Conservation (phyloP, 2,329 filamentous ascomycete genomes). For the Thelonectria olida region DNA sequence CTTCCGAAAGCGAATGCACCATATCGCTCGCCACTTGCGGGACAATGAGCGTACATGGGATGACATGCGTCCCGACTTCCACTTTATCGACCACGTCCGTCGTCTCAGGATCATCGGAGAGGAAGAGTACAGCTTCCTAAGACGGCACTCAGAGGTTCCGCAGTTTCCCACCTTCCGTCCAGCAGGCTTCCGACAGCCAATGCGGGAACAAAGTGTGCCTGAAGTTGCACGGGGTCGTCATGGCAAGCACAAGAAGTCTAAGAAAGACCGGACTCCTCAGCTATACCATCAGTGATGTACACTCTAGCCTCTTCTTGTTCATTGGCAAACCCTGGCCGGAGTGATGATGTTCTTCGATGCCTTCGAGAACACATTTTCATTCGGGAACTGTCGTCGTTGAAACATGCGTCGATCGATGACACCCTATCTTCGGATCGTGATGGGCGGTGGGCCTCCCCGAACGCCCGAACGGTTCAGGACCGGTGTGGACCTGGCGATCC, state of each 20-base stretch:
- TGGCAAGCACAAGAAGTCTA: background rate
- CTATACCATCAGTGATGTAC: background rate
- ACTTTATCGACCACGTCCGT: constrained; percentile 50
- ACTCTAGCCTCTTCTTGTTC: background rate
- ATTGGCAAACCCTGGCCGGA: no score
- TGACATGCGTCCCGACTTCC: constrained; percentile 51
- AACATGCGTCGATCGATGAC: no score
- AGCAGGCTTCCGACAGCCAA: constrained; percentile 24
- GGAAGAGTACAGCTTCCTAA: constrained; percentile 33
- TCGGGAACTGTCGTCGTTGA: background rate
- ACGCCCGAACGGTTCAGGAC: constrained; percentile 10
- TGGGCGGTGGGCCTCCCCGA: constrained; percentile 2
- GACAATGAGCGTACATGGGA: constrained; percentile 29
- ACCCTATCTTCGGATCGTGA: background rate
- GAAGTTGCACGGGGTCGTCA: background rate
- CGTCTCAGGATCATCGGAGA: constrained; percentile 40
- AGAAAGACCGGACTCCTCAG: background rate
- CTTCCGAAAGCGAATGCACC: constrained; percentile 56
- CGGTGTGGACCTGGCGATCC: constrained; percentile 8
- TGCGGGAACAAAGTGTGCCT: background rate
- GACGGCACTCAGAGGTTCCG: constrained; percentile 29
- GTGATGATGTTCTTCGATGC: background rate
- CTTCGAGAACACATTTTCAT: background rate
- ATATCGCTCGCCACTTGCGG: constrained; percentile 58
- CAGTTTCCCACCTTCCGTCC: constrained; percentile 26